Base-by-base conservation (phyloP, 2,329 filamentous ascomycete species). In the Aspergillus eucalypticola region DNA sequence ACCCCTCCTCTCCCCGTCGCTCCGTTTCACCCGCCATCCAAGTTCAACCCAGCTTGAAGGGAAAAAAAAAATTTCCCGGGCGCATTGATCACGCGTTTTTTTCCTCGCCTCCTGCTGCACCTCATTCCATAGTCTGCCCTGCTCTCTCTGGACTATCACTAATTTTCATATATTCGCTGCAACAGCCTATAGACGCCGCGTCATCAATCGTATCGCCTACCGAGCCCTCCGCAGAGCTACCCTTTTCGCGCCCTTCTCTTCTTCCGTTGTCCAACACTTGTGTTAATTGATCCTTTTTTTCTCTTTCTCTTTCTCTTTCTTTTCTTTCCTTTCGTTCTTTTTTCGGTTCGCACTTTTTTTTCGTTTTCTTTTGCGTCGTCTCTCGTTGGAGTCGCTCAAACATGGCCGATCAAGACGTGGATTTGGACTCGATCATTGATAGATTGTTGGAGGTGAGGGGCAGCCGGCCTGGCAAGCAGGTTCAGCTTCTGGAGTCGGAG, bases 361-460 rank as follows among this genome's bases (percentile, higher is more conserved):
- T 61, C 57, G 58, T 64, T 65, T 62, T 66, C 66, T 58, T 66
- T 66, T 67, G 68, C 66, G 65, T 54, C 62, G 60, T 67, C 64
- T 64, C 61, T 68, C 67, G 60, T 68, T 69, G 71, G 65, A 76
- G 72, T 72, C 71, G 61, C 72, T 73, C 77, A 78, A 80, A 77
- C 76, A 91, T 91, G 88, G 88, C 88, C 78, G 88, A 90, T 80
- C 82, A 86, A 75, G 94, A 98, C 82, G 91, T 98, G 82, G 94
- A 98, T 83, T 86, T 99, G 83, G 95, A 99, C 82, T 97, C 93
- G 75, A 96, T 98, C 88, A 98, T 99, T 84, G 94, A 98, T 81
- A 88, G 95, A 80, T 87, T 99, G 75, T 86, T 98, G 76, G 95
- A 99, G 83, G 95, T 98, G 76, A 90, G 95, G 81, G 95, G 94